Conservation (phyloP, 1,284 basidiomycete species). For the Flammula alnicola region DNA sequence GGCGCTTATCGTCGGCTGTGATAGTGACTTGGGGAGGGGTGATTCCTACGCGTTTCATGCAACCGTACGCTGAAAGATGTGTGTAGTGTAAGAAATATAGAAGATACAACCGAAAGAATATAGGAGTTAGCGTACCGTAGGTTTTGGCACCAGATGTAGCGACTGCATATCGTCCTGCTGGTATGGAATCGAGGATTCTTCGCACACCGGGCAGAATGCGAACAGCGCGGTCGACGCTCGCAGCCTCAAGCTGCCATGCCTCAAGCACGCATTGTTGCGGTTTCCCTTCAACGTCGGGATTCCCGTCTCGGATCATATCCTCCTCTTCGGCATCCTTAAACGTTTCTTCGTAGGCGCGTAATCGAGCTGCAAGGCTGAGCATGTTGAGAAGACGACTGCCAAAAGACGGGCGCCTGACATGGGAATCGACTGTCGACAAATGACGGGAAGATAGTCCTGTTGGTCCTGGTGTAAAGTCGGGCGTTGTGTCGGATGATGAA, state of each 20-base stretch:
- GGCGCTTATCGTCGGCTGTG: constrained; percentile 77
- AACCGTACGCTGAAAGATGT: constrained; percentile 57
- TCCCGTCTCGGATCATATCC: not conserved
- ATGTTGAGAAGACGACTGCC: constrained; percentile 50
- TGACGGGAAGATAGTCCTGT: constrained; percentile 49
- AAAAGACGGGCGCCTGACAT: constrained; percentile 55
- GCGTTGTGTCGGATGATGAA: constrained; percentile 43
- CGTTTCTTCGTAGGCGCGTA: constrained; percentile 36
- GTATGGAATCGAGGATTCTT: constrained; percentile 70
- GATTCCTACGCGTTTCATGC: constrained; percentile 76
- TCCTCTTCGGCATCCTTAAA: constrained; percentile 45
- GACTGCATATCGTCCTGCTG: constrained; percentile 70
- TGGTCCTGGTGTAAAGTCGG: constrained; percentile 38
- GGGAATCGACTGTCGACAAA: constrained; percentile 40
- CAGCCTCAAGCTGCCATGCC: constrained; percentile 65
- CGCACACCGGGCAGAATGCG: constrained; percentile 77
- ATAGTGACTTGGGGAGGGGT: constrained; percentile 74
- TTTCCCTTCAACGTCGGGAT: constrained; percentile 37
- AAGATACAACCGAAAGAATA: constrained; percentile 15
- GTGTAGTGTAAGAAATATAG: constrained; percentile 6
- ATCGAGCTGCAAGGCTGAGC: constrained; percentile 41
- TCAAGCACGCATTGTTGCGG: constrained; percentile 43
- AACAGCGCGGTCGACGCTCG: constrained; percentile 68
- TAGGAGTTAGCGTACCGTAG: constrained; percentile 49
- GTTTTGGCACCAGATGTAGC: constrained; percentile 81